A percentile compares a stretch with the other conserved stretches of the same genome.
These are phyloP conservation scores for Xylariaceae sp. DNA, from an alignment of 2,329 filamentous ascomycete genomes.

Conservation along the genomic window DNA sequence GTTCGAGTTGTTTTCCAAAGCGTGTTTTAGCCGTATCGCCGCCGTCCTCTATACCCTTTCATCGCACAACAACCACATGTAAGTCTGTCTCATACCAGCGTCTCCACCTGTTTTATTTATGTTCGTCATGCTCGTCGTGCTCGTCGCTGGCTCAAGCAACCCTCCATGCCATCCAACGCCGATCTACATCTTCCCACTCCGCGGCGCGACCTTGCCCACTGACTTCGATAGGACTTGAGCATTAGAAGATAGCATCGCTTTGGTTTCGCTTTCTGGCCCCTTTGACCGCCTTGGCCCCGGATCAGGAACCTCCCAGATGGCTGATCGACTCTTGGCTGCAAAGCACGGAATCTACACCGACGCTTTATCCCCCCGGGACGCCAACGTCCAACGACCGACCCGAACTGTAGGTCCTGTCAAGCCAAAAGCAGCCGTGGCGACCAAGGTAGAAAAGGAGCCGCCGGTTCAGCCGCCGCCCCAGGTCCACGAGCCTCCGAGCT, in stretches of 20 bases:
- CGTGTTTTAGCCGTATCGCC: too few species aligned
- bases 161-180: neutral
- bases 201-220: neutral
- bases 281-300: slow-evolving; percentile 3
- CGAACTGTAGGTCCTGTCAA: slow-evolving; percentile 38
- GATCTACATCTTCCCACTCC: neutral
- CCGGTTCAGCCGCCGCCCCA: slow-evolving; percentile 60
- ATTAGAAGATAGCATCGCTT: slow-evolving; percentile 5
- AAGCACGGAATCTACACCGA: slow-evolving; percentile 55
- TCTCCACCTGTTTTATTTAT: too few species aligned
- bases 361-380: slow-evolving; percentile 62
- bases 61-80: too few species aligned
- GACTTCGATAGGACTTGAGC: slow-evolving; percentile 1
- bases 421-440: slow-evolving; percentile 43
- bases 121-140: too few species aligned
- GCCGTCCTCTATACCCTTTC: too few species aligned
- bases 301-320: slow-evolving; percentile 33
- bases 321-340: slow-evolving; percentile 43
- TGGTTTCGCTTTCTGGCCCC: slow-evolving; percentile 8
- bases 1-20: too few species aligned
- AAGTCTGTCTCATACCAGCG: too few species aligned
- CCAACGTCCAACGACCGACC: slow-evolving; percentile 52
- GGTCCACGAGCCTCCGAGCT: slow-evolving; percentile 60
- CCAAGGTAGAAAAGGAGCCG: slow-evolving; percentile 55
- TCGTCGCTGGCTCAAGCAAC: too few species aligned